Base-by-base conservation (phyloP, 345 rosid genomes). In the Populus pruinosa region DNA sequence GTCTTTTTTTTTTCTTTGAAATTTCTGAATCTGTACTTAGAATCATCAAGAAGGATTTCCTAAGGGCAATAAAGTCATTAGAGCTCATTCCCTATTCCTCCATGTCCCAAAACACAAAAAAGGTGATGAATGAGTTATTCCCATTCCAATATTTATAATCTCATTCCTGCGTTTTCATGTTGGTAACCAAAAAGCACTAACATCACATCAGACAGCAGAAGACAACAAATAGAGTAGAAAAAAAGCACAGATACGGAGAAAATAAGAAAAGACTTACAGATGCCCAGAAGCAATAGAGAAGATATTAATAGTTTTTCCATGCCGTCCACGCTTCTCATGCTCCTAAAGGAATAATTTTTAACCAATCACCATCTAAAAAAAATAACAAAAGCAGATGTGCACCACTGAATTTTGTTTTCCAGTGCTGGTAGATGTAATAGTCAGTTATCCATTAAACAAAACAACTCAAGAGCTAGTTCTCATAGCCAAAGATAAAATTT, bases 281-380 rank as follows among this genome's bases (percentile, higher is more conserved):
- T 96, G 99, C 70, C 99, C 99, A 59, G 99, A 96, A 81, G 99
- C 99, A 70, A 96, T 83, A 70, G 99, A 96, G 76, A 94, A 96
- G 41, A 96, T 92, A 81, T 96, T 94, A 74, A 94, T 88, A 9
- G 90, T 87, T 85, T 87, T 90, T 85, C 98, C 99, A 71, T 77
- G 90, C 73, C 94, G 91, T 39, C 88, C 93, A 73, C 90, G 90
- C 84, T 86, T 93, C 72, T 85, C 85, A 79, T 82, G 86, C 79
- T 84, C 92, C 98, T 91, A 80, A 59, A 67, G 68, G 53, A 73
- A 77, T 73, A 76, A 47, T 13, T 47, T 13, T 47, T 47, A 47
- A 47, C 6, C 53, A 47, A 12, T 47, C 68, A 29, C 53, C 50
- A 73, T 69, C 78, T 29, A 11, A 78, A 79, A 79, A 53, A 49